phyloP scores from a whole-genome alignment of 495 filamentous ascomycete genomes.

The Penicillium verhagenii region DNA sequence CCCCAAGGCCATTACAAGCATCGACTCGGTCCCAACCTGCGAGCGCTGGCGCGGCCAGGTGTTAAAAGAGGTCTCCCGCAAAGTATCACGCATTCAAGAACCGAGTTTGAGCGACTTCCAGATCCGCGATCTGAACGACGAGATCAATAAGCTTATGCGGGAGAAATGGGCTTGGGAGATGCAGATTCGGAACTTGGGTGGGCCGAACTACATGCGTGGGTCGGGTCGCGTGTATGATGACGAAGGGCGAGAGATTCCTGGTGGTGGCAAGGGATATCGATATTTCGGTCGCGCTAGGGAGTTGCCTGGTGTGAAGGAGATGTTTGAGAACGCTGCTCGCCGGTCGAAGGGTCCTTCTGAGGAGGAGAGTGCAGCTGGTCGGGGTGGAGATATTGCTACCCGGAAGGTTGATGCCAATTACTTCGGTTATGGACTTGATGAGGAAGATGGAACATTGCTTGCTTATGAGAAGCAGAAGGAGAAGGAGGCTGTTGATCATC shows the following conservation, averaged over 20 bases:
- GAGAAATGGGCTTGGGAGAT: constrained; percentile 99
- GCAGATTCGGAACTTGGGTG: constrained; percentile 89
- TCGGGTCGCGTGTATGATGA: constrained; percentile 84
- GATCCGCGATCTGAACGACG: constrained; percentile 96
- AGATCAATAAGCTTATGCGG: constrained; percentile 98
- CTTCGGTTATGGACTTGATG: constrained; percentile 91
- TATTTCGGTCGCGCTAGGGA: constrained; percentile 92
- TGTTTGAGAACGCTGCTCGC: constrained; percentile 76
- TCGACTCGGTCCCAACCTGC: constrained; percentile 79
- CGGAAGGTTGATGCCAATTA: constrained; percentile 90
- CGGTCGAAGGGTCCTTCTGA: constrained; percentile 56
- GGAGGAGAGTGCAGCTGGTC: constrained; percentile 58
- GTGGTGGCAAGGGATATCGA: constrained; percentile 84
- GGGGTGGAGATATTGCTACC: constrained; percentile 65
- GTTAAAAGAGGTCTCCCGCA: constrained; percentile 94
- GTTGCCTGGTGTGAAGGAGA: constrained; percentile 91
- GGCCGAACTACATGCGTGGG: constrained; percentile 97
- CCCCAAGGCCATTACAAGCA: constrained; percentile 82
- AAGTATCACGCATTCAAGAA: constrained; percentile 94
- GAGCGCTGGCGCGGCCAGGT: constrained; percentile 99
- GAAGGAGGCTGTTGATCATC: constrained; percentile 68
- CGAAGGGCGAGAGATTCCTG: constrained; percentile 85
- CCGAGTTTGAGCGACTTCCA: constrained; percentile 85
- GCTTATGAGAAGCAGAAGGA: constrained; percentile 83
- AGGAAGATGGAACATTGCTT: constrained; percentile 84